Conservation (phyloP, 768 basidiomycete genomes). For the Leccinum ochraceum region DNA sequence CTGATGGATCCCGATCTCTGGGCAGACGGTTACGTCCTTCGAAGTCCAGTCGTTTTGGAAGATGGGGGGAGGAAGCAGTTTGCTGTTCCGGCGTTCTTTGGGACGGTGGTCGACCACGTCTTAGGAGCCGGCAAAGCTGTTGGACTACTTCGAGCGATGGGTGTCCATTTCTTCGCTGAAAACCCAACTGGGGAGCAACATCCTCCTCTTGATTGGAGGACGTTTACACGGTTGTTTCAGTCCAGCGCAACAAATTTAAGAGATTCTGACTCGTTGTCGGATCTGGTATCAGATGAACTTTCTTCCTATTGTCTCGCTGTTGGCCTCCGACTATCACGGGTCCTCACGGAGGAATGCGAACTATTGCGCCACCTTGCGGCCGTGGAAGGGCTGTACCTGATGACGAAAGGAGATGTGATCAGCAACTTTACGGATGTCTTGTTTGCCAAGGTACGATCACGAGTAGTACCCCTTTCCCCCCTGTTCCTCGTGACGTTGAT, state of each 20-base stretch:
- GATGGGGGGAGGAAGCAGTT: constrained; percentile 28
- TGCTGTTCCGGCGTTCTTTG: constrained; percentile 60
- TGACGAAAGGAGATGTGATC: constrained; percentile 77
- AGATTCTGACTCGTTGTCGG: constrained; percentile 63
- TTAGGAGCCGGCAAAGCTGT: constrained; percentile 75
- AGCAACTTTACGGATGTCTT: constrained; percentile 71
- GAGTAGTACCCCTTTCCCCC: constrained; percentile 5
- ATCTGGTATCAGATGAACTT: constrained; percentile 62
- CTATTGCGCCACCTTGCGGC: constrained; percentile 61
- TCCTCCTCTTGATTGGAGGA: constrained; percentile 39
- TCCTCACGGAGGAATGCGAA: constrained; percentile 66
- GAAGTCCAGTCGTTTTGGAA: constrained; percentile 39
- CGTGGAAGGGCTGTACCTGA: constrained; percentile 71
- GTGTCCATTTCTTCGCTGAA: constrained; percentile 21
- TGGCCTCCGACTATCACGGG: constrained; percentile 52
- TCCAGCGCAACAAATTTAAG: constrained; percentile 37
- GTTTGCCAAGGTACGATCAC: constrained; percentile 61
- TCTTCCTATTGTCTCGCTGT: constrained; percentile 55
- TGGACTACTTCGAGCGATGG: constrained; percentile 68
- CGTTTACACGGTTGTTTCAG: constrained; percentile 44
- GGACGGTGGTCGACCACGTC: constrained; percentile 56
- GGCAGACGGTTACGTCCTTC: constrained; percentile 67
- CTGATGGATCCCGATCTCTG: constrained; percentile 77
- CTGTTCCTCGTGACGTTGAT: background rate
- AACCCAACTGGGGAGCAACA: constrained; percentile 19